Percentiles rank a stretch among this genome's conserved stretches.
Evolutionary conservation across 768 basidiomycete genomes (phyloP).

Genomic region (Tylopilus intermedius): DNA sequence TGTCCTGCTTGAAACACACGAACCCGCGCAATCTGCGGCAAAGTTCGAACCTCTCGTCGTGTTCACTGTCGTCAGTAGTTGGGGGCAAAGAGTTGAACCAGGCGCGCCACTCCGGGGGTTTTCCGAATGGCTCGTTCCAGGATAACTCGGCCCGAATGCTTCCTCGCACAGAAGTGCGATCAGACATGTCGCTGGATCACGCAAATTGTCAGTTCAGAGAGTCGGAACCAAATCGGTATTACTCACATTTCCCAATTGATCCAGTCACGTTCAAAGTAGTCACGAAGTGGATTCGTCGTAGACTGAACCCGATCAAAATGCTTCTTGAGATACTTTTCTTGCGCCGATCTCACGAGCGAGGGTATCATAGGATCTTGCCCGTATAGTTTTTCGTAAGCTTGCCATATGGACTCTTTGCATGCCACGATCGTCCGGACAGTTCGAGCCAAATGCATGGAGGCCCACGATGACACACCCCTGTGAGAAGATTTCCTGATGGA

Average conservation of each 20-base stretch:
- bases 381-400: slow-evolving; percentile 50
- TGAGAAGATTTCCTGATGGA: slow-evolving; percentile 18
- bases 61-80: slow-evolving; percentile 7
- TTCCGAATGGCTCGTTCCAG: slow-evolving; percentile 50
- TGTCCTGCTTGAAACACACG: slow-evolving; percentile 43
- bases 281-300: slow-evolving; percentile 38
- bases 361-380: slow-evolving; percentile 37
- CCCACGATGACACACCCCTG: slow-evolving; percentile 39
- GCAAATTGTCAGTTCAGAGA: slow-evolving; percentile 6
- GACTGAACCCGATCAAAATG: slow-evolving; percentile 18
- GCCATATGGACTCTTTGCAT: slow-evolving; percentile 70
- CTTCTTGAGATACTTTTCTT: slow-evolving; percentile 25
- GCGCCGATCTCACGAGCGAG: slow-evolving; percentile 34
- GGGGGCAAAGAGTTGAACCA: slow-evolving; percentile 41
- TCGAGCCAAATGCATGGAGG: slow-evolving; percentile 63
- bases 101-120: slow-evolving; percentile 46
- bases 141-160: slow-evolving; percentile 41
- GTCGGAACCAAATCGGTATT: neutral
- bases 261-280: slow-evolving; percentile 66
- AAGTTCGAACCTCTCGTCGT: slow-evolving; percentile 30
- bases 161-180: slow-evolving; percentile 59
- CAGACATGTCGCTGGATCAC: slow-evolving; percentile 62
- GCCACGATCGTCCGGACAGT: slow-evolving; percentile 50
- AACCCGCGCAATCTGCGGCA: slow-evolving; percentile 47
- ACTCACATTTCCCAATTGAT: slow-evolving; percentile 65